Base-by-base conservation (phyloP, 2,329 filamentous ascomycete species). In the Claviceps pazoutovae region DNA sequence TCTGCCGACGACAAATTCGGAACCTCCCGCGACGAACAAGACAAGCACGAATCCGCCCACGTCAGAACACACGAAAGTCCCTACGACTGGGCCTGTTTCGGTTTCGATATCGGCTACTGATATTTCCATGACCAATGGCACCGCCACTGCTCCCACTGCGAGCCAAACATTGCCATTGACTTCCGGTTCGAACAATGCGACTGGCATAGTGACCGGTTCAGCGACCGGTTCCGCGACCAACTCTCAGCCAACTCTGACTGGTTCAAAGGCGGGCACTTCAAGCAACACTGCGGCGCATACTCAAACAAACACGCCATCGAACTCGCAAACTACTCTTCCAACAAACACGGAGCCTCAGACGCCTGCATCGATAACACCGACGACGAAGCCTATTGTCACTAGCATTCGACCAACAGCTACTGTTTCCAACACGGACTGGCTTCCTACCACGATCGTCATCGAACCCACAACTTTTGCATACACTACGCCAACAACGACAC, bases 381-480 rank as follows among this genome's bases (percentile, higher is more conserved):
- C 36, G 17, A 56, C 17, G 13, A 19, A 58, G 26, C 13, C 49
- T 26, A 59, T 58, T 17, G 55, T 68, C 30, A 74, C 71, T 3
- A 73, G 67, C 60, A 62, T 73, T 55, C 59, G 66, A 34, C 61
- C 69, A 7, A 72, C 68, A 26, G 69, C 68, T 48, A 71, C 73
- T 2, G 67, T 73, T 50, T 68, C 67, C 1, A 66, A 70, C 52
- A 67, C 72, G 0, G 64, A 69, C 44, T 75, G 73, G 68, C 65
- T 84, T 23, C 79, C 80, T 0, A 76, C 80, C 0, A 82, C 79
- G 19, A 80, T 86, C 49, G 68, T 83, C 14, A 72, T 79, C 43
- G 78, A 80, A 58, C 57, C 66, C 34, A 70, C 71, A 53, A 58
- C 70, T 49, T 59, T 65, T 59, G 68, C 66, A 4, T 68, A 60